Conservation (phyloP, 225 moss, liverwort and hornwort genomes). For the Asterella californica region DNA sequence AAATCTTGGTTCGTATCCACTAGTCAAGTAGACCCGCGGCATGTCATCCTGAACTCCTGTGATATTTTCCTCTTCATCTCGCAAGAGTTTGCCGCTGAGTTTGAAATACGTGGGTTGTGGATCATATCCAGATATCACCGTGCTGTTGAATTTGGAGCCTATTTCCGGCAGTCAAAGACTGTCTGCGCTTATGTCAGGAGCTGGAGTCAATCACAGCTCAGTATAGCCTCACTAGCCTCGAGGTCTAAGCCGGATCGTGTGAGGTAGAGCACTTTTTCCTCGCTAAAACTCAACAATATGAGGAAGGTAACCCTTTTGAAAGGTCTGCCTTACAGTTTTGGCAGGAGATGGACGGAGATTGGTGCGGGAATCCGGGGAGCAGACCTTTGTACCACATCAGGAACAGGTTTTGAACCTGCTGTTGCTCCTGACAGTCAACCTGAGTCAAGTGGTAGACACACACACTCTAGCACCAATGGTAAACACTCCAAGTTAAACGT, state of each 20-base stretch:
- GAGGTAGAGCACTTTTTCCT: background rate
- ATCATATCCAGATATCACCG: no score
- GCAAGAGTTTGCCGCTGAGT: no score
- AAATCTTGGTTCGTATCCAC: no score
- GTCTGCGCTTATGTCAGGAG: no score
- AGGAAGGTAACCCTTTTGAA: conserved; percentile 18
- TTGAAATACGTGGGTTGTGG: no score
- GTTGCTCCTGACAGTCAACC: background rate
- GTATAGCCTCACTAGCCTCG: no score
- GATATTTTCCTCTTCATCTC: no score
- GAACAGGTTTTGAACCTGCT: background rate
- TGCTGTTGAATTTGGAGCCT: no score
- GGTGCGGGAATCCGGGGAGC: conserved; percentile 4
- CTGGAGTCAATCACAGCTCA: no score
- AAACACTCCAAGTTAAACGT: conserved; percentile 6
- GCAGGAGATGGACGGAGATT: conserved; percentile 8
- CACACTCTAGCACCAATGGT: background rate
- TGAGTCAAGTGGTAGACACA: conserved; percentile 1
- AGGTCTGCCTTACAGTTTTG: conserved; percentile 18
- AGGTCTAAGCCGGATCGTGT: background rate
- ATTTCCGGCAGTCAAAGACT: no score
- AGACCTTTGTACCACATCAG: conserved; percentile 1
- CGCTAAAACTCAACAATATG: conserved; percentile 11
- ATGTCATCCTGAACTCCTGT: no score
- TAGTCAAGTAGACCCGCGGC: no score